Conservation (phyloP, 352 stramenopile species). For the Pythium phragmitis region DNA sequence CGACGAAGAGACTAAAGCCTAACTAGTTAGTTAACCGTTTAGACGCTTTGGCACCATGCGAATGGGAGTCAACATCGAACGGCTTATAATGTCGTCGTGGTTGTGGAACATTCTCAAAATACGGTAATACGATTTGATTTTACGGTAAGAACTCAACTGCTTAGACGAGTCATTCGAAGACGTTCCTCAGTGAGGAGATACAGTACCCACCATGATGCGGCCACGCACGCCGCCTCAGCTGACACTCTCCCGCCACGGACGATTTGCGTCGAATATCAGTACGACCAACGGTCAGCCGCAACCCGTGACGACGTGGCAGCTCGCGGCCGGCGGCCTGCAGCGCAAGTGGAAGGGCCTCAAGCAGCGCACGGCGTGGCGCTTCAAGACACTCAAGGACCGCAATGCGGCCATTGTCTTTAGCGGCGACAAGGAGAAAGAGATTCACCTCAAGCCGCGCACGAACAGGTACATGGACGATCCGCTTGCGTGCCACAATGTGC, state of each 20-base stretch:
- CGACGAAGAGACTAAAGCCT: constrained; percentile 34
- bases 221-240: not conserved
- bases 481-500: constrained; percentile 74
- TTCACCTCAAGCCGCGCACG: constrained; percentile 48
- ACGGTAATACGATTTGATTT: not conserved
- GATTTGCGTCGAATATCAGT: no score
- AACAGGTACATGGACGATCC: constrained; percentile 58
- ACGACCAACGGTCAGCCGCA: not conserved
- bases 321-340: constrained; percentile 73
- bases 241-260: not conserved
- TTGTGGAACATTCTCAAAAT: not conserved
- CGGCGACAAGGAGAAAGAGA: constrained; percentile 72
- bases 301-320: constrained; percentile 66
- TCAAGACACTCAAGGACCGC: constrained; percentile 74
- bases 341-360: constrained; percentile 83
- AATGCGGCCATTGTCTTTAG: constrained; percentile 75
- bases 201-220: not conserved
- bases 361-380: constrained; percentile 78
- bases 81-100: not conserved
- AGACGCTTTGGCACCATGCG: not conserved
- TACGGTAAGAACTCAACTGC: no score
- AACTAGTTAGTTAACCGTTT: not conserved
- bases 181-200: not conserved
- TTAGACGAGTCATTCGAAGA: no score
- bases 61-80: no score